These are phyloP conservation scores for Asterophora lycoperdoides DNA, from an alignment of 768 basidiomycete genomes.

Conservation along the genomic window DNA sequence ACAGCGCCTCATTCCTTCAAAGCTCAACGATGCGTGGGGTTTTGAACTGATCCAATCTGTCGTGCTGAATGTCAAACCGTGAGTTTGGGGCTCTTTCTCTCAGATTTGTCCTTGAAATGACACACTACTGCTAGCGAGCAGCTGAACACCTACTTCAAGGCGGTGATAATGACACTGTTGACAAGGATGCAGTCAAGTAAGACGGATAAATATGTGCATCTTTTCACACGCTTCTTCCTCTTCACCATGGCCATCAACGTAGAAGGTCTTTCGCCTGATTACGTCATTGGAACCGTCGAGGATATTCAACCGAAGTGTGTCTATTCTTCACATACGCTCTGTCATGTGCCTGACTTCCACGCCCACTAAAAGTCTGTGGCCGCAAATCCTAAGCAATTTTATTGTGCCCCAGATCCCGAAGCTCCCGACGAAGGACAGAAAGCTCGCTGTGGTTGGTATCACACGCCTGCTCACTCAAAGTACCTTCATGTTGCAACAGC, in stretches of 20 bases:
- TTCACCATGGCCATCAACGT: slow-evolving; percentile 73
- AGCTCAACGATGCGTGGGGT: slow-evolving; percentile 85
- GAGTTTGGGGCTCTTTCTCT: slow-evolving; percentile 29
- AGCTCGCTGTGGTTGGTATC: slow-evolving; percentile 77
- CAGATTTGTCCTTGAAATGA: not conserved
- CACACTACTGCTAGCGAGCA: slow-evolving; percentile 39
- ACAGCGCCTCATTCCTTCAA: slow-evolving; percentile 84
- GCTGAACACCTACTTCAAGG: slow-evolving; percentile 71
- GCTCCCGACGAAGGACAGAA: slow-evolving; percentile 78
- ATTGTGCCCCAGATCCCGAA: slow-evolving; percentile 78
- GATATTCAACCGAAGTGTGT: slow-evolving; percentile 80
- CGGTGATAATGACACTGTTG: slow-evolving; percentile 70
- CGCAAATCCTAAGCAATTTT: slow-evolving; percentile 71
- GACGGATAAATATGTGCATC: slow-evolving; percentile 83
- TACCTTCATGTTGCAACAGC: slow-evolving; percentile 60
- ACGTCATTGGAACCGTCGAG: slow-evolving; percentile 72
- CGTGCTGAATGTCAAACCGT: slow-evolving; percentile 72
- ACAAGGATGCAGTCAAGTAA: slow-evolving; percentile 85
- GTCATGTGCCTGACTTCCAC: not conserved
- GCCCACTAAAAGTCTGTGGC: slow-evolving; percentile 53
- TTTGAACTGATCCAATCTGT: slow-evolving; percentile 85
- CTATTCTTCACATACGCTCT: not conserved
- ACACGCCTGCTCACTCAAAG: slow-evolving; percentile 77
- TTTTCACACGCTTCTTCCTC: slow-evolving; percentile 75
- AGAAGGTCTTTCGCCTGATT: slow-evolving; percentile 74